Percentiles rank a stretch among this genome's conserved stretches.
phyloP scores from a whole-genome alignment of 305 asterid genomes.

The Vinca major region DNA sequence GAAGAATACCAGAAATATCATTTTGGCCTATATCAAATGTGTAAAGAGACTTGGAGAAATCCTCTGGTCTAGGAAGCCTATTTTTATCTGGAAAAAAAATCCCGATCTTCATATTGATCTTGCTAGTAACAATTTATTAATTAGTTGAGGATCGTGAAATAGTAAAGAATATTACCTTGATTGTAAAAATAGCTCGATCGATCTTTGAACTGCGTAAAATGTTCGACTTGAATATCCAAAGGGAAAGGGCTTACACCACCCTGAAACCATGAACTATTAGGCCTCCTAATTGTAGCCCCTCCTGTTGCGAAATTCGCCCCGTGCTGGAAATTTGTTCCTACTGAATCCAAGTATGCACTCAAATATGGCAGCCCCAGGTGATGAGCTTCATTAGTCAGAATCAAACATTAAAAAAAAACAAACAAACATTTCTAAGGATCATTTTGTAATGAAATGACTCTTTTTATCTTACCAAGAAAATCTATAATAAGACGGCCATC shows the following conservation, averaged over 20 bases:
- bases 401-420: not conserved
- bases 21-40: conserved; percentile 73
- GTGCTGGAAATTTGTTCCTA: conserved; percentile 41
- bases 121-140: not conserved
- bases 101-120: not conserved
- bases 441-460: not conserved
- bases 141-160: not conserved
- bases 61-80: conserved; percentile 40
- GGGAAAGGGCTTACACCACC: conserved; percentile 56
- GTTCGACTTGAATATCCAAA: conserved; percentile 63
- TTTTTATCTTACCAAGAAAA: conserved; percentile 39
- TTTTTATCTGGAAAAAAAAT: conserved; percentile 8
- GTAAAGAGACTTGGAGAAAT: conserved; percentile 51
- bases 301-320: conserved; percentile 75
- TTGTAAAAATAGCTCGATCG: conserved; percentile 33
- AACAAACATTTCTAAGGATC: not conserved
- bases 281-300: conserved; percentile 53
- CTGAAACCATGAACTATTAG: conserved; percentile 40
- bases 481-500: conserved; percentile 86
- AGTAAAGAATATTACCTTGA: conserved; percentile 22
- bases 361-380: conserved; percentile 48
- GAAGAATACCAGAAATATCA: conserved; percentile 42
- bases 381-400: conserved; percentile 29
- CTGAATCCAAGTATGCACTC: conserved; percentile 65
- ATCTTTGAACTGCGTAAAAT: conserved; percentile 41